A percentile compares a stretch with the other conserved stretches of the same genome.
phyloP scores from a whole-genome alignment of 78 protist species.

The Dictyostelium capitatum region DNA sequence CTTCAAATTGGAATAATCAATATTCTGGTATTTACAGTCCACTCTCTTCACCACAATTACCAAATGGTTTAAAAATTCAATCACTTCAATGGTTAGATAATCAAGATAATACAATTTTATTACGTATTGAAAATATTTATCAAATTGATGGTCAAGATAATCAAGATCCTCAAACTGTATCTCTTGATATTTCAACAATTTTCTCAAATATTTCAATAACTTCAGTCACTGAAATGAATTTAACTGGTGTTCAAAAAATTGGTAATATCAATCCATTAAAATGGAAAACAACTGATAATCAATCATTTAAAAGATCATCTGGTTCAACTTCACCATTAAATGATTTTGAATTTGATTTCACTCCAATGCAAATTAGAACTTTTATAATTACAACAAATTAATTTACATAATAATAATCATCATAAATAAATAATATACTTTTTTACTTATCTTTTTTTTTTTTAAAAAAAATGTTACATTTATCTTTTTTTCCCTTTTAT shows the following conservation, averaged over 20 bases:
- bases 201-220: constrained; percentile 11
- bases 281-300: constrained; percentile 47
- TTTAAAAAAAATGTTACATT: neutral
- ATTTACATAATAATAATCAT: neutral
- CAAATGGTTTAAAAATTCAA: constrained; percentile 26
- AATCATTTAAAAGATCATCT: no score
- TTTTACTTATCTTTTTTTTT: neutral
- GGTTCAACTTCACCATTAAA: no score
- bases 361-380: constrained; percentile 82
- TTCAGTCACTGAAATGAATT: constrained; percentile 72
- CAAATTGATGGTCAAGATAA: constrained; percentile 43
- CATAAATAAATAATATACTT: neutral
- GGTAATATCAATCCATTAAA: constrained; percentile 21
- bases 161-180: constrained; percentile 23
- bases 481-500: neutral
- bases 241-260: constrained; percentile 38
- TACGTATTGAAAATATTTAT: constrained; percentile 57
- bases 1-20: neutral
- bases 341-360: neutral
- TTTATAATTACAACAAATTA: constrained; percentile 43
- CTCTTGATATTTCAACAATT: constrained; percentile 7
- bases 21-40: constrained; percentile 33
- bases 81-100: constrained; percentile 48
- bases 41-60: neutral
- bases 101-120: neutral